These are phyloP conservation scores for Phyllachora maydis DNA, from an alignment of 2,329 filamentous ascomycete genomes.

Conservation along the genomic window DNA sequence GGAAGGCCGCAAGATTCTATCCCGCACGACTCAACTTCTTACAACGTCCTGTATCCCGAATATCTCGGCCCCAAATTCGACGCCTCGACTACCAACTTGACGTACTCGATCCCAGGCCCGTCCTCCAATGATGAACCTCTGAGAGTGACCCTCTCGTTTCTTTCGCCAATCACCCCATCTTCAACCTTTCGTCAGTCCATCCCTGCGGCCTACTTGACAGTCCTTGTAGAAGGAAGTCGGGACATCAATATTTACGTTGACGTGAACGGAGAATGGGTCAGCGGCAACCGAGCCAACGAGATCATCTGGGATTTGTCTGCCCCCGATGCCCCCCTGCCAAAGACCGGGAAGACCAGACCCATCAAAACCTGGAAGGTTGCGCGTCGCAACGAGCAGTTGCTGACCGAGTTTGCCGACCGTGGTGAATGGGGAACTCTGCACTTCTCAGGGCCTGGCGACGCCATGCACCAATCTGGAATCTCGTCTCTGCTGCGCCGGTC, in stretches of 20 bases:
- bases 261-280: constrained; percentile 64
- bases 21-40: constrained; percentile 10
- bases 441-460: constrained; percentile 50
- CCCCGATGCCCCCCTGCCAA: constrained; percentile 12
- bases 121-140: constrained; percentile 8
- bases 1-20: constrained; percentile 29
- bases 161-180: constrained; percentile 64
- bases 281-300: constrained; percentile 45
- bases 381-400: constrained; percentile 39
- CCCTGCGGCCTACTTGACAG: constrained; percentile 60
- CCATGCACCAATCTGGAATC: constrained; percentile 49
- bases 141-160: constrained; percentile 27
- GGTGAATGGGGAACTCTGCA: constrained; percentile 70
- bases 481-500: constrained; percentile 42
- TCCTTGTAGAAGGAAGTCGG: constrained; percentile 46
- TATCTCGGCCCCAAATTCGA: constrained; percentile 24
- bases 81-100: constrained; percentile 26
- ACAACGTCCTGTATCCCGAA: constrained; percentile 17
- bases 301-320: constrained; percentile 49
- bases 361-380: constrained; percentile 49
- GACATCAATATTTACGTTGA: constrained; percentile 46
- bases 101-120: constrained; percentile 17
- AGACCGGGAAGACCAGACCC: constrained; percentile 10
- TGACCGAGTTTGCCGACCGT: constrained; percentile 54
- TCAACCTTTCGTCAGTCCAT: constrained; percentile 64